Conservation (phyloP, 1,284 basidiomycete genomes). For the Bjerkandera adusta region DNA sequence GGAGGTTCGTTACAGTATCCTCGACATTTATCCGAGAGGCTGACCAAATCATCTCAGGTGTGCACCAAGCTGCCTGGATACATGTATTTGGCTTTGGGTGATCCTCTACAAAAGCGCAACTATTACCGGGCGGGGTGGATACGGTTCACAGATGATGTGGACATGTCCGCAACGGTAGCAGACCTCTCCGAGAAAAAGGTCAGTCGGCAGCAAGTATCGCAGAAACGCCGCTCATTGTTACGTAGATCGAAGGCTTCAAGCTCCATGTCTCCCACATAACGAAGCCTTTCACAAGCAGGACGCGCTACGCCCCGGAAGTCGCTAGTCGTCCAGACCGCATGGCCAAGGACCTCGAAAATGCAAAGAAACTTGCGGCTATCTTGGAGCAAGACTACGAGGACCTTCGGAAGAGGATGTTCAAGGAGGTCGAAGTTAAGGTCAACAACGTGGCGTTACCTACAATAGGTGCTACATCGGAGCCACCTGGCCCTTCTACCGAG, state of each 20-base stretch:
- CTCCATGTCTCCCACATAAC: conserved; percentile 84
- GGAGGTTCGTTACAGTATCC: conserved; percentile 62
- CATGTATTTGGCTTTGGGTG: conserved; percentile 83
- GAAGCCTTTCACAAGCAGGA: conserved; percentile 73
- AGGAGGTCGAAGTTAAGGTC: conserved; percentile 24
- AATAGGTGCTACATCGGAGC: too few species aligned
- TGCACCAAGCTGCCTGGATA: conserved; percentile 67
- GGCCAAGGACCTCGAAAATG: conserved; percentile 74
- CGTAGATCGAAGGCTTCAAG: conserved; percentile 89
- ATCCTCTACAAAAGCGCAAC: conserved; percentile 85
- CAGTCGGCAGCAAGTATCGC: too few species aligned
- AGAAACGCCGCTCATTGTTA: too few species aligned
- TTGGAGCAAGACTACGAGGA: conserved; percentile 68
- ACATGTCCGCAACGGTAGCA: conserved; percentile 71
- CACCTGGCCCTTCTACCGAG: too few species aligned
- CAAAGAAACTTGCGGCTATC: conserved; percentile 63
- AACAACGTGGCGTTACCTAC: too few species aligned
- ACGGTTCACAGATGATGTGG: conserved; percentile 78
- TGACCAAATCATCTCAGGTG: conserved; percentile 40
- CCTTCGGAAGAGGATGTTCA: conserved; percentile 46
- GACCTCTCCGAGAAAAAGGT: conserved; percentile 86
- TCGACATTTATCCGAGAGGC: too few species aligned
- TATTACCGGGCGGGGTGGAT: conserved; percentile 94
- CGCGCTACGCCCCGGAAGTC: conserved; percentile 79
- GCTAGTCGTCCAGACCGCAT: conserved; percentile 78